These are phyloP conservation scores for Chlamydomonas schloesseri DNA, from an alignment of 139 green algal species.

Conservation along the genomic window DNA sequence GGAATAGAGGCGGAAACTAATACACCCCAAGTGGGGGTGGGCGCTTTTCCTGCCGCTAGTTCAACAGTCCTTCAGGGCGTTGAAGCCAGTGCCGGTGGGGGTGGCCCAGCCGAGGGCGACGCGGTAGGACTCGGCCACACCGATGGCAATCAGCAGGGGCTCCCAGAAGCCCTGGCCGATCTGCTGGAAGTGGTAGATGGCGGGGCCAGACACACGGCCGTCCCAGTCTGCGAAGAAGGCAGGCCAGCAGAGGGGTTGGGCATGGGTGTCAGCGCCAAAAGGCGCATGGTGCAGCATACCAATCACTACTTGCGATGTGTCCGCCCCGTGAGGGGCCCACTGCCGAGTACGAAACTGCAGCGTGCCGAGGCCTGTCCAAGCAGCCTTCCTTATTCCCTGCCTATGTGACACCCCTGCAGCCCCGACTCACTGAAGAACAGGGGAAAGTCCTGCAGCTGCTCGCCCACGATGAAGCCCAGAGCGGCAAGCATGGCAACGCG, in stretches of 20 bases:
- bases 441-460: conserved; percentile 62
- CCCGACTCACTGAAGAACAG: conserved; percentile 51
- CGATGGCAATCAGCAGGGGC: conserved; percentile 75
- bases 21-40: too few species aligned
- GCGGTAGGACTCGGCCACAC: conserved; percentile 77
- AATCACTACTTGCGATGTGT: too few species aligned
- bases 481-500: conserved; percentile 77
- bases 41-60: too few species aligned
- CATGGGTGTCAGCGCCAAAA: too few species aligned
- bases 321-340: too few species aligned
- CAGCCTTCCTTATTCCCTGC: too few species aligned
- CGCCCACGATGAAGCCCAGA: conserved; percentile 72
- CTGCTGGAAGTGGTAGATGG: conserved; percentile 75
- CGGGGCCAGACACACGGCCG: conserved; percentile 41
- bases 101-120: conserved; percentile 73
- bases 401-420: too few species aligned
- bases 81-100: conserved; percentile 62
- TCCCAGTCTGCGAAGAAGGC: conserved; percentile 38
- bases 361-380: too few species aligned
- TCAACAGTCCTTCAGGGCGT: conserved; percentile 63
- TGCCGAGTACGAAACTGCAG: too few species aligned
- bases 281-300: too few species aligned
- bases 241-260: too few species aligned
- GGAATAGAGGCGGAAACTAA: too few species aligned
- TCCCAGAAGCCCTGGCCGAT: conserved; percentile 62